Evolutionary conservation across 2,329 filamentous ascomycete species (phyloP).

Genomic region (Ophiosphaerella narmari): DNA sequence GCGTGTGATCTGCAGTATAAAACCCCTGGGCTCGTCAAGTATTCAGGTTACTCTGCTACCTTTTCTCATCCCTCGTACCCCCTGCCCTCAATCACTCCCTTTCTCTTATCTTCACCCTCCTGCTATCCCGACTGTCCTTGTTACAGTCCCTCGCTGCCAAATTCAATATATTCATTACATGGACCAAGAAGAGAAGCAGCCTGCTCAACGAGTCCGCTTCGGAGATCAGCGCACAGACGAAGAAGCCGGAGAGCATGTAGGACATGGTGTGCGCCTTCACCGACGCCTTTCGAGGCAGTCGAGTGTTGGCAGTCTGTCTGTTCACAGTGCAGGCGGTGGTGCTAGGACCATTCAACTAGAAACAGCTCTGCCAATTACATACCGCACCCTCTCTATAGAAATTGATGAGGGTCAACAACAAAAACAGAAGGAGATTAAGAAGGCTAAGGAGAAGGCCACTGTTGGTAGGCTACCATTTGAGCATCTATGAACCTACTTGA

Average conservation of each 20-base stretch:
- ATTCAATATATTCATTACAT: slow-evolving; percentile 14
- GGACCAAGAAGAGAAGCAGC: slow-evolving; percentile 33
- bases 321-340: slow-evolving; percentile 41
- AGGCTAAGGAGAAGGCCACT: slow-evolving; percentile 39
- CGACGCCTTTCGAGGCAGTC: slow-evolving; percentile 38
- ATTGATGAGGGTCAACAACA: slow-evolving; percentile 42
- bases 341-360: slow-evolving; percentile 47
- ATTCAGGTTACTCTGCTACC: not conserved
- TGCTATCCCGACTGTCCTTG: slow-evolving; percentile 9
- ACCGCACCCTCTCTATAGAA: slow-evolving; percentile 52
- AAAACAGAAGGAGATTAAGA: slow-evolving; percentile 45
- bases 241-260: slow-evolving; percentile 35
- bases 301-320: slow-evolving; percentile 44
- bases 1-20: slow-evolving; percentile 10
- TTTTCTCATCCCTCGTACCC: not conserved
- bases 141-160: slow-evolving; percentile 7
- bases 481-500: not conserved
- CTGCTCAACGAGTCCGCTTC: slow-evolving; percentile 22
- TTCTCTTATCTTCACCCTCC: not conserved
- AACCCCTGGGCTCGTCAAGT: slow-evolving; percentile 5
- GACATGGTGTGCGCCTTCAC: slow-evolving; percentile 27
- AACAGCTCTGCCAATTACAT: slow-evolving; percentile 50
- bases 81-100: too few relatives aligned
- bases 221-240: slow-evolving; percentile 34
- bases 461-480: slow-evolving; percentile 29